Conservation (phyloP, 805 yeast genomes). For the Saccharomycopsis malanga region DNA sequence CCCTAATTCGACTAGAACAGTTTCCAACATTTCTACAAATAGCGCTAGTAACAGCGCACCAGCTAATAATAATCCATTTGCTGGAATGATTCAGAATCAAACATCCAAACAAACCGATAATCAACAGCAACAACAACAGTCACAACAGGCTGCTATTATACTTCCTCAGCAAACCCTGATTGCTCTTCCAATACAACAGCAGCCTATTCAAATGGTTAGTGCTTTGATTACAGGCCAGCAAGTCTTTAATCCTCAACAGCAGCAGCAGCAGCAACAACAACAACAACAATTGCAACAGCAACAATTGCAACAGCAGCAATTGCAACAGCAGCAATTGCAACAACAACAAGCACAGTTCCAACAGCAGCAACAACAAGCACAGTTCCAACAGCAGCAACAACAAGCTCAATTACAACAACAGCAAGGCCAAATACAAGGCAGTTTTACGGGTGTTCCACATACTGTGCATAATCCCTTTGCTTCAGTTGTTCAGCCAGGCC, state of each 20-base stretch:
- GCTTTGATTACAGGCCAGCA: conserved; percentile 14
- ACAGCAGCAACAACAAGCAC: conserved; percentile 27
- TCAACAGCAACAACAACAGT: conserved; percentile 1
- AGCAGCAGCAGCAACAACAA: conserved; percentile 22
- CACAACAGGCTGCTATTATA: not conserved
- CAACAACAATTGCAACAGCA: conserved; percentile 21
- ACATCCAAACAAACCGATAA: too few species aligned
- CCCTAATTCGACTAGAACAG: too few species aligned
- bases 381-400: conserved; percentile 24
- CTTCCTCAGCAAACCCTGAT: conserved; percentile 18
- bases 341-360: conserved; percentile 20
- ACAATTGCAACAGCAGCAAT: conserved; percentile 22
- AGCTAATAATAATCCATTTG: conserved; percentile 30
- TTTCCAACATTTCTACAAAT: not conserved
- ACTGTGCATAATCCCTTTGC: not conserved
- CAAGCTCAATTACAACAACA: conserved; percentile 21
- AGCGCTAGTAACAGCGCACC: too few species aligned
- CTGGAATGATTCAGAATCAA: conserved; percentile 23
- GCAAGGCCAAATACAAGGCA: conserved; percentile 22
- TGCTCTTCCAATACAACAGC: conserved; percentile 24
- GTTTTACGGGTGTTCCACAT: too few species aligned
- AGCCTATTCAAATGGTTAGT: conserved; percentile 15
- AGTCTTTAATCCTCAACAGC: conserved; percentile 16
- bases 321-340: conserved; percentile 21
- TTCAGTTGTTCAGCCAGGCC: conserved; percentile 17